Base-by-base conservation (phyloP, 2,329 filamentous ascomycete species). In the Cladorrhinum sp. region DNA sequence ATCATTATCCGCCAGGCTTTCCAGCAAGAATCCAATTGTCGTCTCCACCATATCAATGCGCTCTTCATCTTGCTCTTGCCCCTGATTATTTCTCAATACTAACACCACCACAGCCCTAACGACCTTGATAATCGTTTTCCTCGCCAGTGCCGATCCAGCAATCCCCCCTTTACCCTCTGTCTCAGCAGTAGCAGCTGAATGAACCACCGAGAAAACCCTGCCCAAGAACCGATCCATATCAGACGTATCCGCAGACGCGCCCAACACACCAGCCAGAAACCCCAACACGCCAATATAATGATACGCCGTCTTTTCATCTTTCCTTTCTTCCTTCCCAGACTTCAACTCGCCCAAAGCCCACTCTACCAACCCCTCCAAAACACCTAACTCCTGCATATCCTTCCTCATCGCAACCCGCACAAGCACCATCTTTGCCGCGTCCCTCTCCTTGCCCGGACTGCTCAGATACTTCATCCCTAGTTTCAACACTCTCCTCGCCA, bases 61-160 rank as follows among this genome's bases (percentile, higher is more conserved):
- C 12, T 69, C 66, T 70, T 75, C 71, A 24, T 75, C 75, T 53
- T 75, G 76, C 3, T 73, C 67, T 16, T 78, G 73, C 63, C 75
- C 76, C 5, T 73, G 67, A 12, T 78, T 73, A 62, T 79, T 81
- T 18, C 85, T 80, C 20, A 93, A 75, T 7, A 85, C 79, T 62
- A 93, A 82, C 4, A 89, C 81, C 2, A 88, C 82, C 41, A 92
- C 83, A 16, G 89, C 89, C 18, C 92, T 86, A 51, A 92, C 79
- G n/a, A 92, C 87, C 71, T 97, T 98, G 71, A 96, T 87, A 29
- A 92, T 81, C 60, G 88, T 84, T 73, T 96, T 96, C 58, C 92
- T 85, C 1, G 91, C 90, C 32, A 93, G 81, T 0, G 93, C 91
- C 49, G 92, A 93, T 36, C 82, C 81, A 41, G 93, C 83, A 0